These are phyloP conservation scores for Schizophyllum commune DNA, from an alignment of 1,284 basidiomycete species.

Conservation along the genomic window DNA sequence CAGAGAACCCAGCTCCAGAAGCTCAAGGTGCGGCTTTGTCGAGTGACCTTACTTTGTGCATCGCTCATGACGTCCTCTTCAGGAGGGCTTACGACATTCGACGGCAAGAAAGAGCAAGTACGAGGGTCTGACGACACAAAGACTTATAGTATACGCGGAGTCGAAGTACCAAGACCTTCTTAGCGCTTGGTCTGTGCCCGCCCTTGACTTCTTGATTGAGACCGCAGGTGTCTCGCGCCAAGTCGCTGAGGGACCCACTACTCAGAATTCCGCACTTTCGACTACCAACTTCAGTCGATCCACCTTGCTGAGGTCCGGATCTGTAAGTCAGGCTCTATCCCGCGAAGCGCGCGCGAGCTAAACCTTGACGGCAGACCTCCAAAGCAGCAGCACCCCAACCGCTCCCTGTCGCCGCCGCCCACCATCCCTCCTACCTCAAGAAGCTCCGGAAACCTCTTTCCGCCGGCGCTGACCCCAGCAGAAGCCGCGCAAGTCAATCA, in stretches of 20 bases:
- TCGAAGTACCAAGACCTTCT: slow-evolving; percentile 25
- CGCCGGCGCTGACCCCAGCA: slow-evolving; percentile 4
- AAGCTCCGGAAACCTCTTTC: slow-evolving; percentile 23
- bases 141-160: slow-evolving; percentile 24
- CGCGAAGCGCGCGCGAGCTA: not conserved
- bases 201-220: slow-evolving; percentile 25
- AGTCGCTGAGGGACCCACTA: not conserved
- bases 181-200: slow-evolving; percentile 7
- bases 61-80: not conserved
- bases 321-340: slow-evolving; percentile 4
- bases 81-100: not conserved
- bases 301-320: not conserved
- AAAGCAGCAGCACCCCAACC: slow-evolving; percentile 7
- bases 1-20: not conserved
- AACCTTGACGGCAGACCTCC: not conserved
- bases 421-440: slow-evolving; percentile 31
- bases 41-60: not conserved
- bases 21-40: not conserved
- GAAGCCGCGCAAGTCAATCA: not conserved
- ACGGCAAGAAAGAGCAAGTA: slow-evolving; percentile 16
- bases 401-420: slow-evolving; percentile 41
- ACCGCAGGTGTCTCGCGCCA: not conserved
- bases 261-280: too few species aligned
- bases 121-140: slow-evolving; percentile 21
- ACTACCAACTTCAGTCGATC: slow-evolving; percentile 16